Evolutionary conservation across 331 rosid species (phyloP).

Genomic region (Malus hybrid): DNA sequence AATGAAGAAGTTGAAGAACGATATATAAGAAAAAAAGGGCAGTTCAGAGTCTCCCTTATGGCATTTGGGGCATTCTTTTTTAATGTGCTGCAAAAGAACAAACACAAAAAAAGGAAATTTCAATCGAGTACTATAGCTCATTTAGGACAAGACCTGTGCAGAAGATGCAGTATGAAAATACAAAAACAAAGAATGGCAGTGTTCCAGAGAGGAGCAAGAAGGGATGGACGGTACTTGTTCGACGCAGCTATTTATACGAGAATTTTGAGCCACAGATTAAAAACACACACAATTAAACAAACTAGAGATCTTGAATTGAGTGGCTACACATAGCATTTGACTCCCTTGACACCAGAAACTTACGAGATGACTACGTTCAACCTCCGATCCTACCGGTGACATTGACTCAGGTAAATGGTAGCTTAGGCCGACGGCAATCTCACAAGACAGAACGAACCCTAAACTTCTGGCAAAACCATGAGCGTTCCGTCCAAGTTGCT

Average conservation of each 20-base stretch:
- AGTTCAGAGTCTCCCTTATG: conserved; percentile 23
- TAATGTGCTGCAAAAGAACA: conserved; percentile 20
- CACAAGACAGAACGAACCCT: too few species aligned
- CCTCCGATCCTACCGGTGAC: neutral
- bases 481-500: neutral
- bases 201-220: neutral
- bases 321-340: neutral
- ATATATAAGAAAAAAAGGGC: neutral
- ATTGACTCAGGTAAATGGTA: neutral
- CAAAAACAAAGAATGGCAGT: neutral
- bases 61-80: conserved; percentile 36
- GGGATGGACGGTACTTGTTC: neutral
- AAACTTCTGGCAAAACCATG: neutral
- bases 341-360: neutral
- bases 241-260: neutral
- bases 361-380: neutral
- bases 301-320: neutral
- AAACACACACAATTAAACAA: neutral
- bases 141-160: neutral
- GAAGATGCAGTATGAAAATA: neutral
- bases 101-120: neutral
- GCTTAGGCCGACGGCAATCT: neutral
- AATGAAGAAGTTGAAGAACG: neutral
- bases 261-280: too few species aligned
- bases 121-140: neutral